Percentiles rank a stretch among this genome's conserved stretches.
These are phyloP conservation scores for Phytopythium helicoides DNA, from an alignment of 352 stramenopile genomes.

Conservation along the genomic window DNA sequence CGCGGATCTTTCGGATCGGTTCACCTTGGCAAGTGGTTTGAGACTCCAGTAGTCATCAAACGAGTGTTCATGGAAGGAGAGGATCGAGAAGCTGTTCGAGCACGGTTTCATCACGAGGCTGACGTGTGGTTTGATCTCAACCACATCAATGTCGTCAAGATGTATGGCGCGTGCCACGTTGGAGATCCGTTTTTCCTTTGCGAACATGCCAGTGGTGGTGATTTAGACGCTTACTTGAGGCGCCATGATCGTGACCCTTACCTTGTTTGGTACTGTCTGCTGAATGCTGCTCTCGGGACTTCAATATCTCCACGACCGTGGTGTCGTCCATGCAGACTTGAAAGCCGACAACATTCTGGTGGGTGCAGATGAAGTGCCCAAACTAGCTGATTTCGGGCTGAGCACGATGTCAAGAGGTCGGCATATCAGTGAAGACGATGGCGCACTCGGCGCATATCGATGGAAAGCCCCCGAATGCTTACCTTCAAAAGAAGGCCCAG, in stretches of 20 bases:
- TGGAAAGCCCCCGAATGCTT: constrained; percentile 32
- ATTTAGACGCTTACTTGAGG: constrained; percentile 20
- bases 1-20: constrained; percentile 23
- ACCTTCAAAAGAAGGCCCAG: background rate
- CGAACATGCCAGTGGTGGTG: constrained; percentile 20
- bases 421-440: background rate
- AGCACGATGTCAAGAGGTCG: constrained; percentile 2
- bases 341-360: constrained; percentile 42
- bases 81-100: background rate
- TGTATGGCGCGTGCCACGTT: constrained; percentile 31
- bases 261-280: constrained; percentile 19
- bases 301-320: constrained; percentile 31
- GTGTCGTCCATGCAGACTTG: constrained; percentile 31
- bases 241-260: background rate
- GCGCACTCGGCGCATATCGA: constrained; percentile 16
- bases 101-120: constrained; percentile 22
- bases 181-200: constrained; percentile 37
- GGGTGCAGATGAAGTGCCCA: constrained; percentile 19
- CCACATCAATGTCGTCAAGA: constrained; percentile 30
- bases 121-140: constrained; percentile 29
- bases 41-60: constrained; percentile 23
- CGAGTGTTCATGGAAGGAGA: constrained; percentile 11
- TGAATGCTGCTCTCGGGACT: constrained; percentile 21
- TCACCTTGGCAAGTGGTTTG: constrained; percentile 26
- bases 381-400: constrained; percentile 33